A percentile compares a stretch with the other conserved stretches of the same genome.
These are phyloP conservation scores for Aquilaria yunnanensis DNA, from an alignment of 345 rosid species.

Conservation along the genomic window DNA sequence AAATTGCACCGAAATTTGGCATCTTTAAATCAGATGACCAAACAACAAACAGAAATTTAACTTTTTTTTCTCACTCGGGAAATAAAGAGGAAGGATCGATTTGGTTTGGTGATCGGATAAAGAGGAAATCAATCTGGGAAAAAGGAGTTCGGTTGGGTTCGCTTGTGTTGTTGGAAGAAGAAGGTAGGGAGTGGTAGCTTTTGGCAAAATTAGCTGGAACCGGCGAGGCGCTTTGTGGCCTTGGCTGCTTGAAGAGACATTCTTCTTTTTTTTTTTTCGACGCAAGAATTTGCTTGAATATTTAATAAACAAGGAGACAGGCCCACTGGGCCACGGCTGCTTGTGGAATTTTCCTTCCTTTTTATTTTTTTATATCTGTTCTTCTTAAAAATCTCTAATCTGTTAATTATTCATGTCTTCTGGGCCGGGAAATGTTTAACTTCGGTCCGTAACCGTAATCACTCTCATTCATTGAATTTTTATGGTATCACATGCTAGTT, in stretches of 20 bases:
- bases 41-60: too few species aligned
- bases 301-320: constrained; percentile 26
- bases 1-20: constrained; percentile 46
- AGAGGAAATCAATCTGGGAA: constrained; percentile 15
- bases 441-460: too few species aligned
- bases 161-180: too few species aligned
- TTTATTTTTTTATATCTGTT: background rate
- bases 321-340: constrained; percentile 38
- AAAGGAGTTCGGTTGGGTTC: background rate
- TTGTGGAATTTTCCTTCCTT: background rate
- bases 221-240: constrained; percentile 43
- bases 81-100: background rate
- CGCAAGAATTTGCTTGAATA: constrained; percentile 32
- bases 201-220: constrained; percentile 22
- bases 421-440: too few species aligned
- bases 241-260: constrained; percentile 64
- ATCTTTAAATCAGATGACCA: constrained; percentile 17
- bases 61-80: too few species aligned
- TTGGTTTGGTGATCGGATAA: constrained; percentile 6
- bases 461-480: too few species aligned
- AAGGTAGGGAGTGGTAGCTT: too few species aligned
- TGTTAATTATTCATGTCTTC: too few species aligned
- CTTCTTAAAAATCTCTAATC: background rate
- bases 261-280: constrained; percentile 22
- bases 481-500: too few species aligned